Conservation (phyloP, 2,329 filamentous ascomycete species). For the Penicillium sp. region DNA sequence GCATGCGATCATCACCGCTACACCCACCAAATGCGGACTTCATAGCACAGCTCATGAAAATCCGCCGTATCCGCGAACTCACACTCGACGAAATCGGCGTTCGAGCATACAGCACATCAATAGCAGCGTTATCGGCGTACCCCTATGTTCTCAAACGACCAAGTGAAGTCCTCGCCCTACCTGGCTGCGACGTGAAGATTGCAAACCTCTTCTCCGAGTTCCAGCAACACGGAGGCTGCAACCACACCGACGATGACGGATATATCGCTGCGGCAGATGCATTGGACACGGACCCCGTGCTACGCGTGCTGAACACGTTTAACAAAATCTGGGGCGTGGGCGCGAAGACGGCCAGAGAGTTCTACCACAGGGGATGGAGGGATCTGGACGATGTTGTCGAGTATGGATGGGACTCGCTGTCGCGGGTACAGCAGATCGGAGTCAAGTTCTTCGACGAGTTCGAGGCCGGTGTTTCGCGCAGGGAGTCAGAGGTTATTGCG, state of each 20-base stretch:
- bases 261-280: slow-evolving; percentile 63
- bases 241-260: slow-evolving; percentile 46
- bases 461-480: slow-evolving; percentile 64
- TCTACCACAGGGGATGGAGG: slow-evolving; percentile 73
- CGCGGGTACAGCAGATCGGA: slow-evolving; percentile 85
- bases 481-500: slow-evolving; percentile 71
- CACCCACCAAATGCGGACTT: slow-evolving; percentile 73
- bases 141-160: slow-evolving; percentile 56
- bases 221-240: slow-evolving; percentile 43
- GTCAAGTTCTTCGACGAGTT: slow-evolving; percentile 94
- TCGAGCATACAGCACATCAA: slow-evolving; percentile 81
- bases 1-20: slow-evolving; percentile 71
- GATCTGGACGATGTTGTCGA: slow-evolving; percentile 85
- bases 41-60: slow-evolving; percentile 69
- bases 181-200: slow-evolving; percentile 79
- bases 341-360: slow-evolving; percentile 73
- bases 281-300: slow-evolving; percentile 61
- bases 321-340: slow-evolving; percentile 92
- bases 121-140: slow-evolving; percentile 80
- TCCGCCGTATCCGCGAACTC: slow-evolving; percentile 68
- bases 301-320: slow-evolving; percentile 67
- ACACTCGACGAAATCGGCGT: slow-evolving; percentile 75
- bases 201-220: slow-evolving; percentile 76
- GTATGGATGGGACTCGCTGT: slow-evolving; percentile 71
- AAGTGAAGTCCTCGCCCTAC: slow-evolving; percentile 55